These are phyloP conservation scores for Candida coleopterorum DNA, from an alignment of 805 yeast genomes.

Conservation along the genomic window DNA sequence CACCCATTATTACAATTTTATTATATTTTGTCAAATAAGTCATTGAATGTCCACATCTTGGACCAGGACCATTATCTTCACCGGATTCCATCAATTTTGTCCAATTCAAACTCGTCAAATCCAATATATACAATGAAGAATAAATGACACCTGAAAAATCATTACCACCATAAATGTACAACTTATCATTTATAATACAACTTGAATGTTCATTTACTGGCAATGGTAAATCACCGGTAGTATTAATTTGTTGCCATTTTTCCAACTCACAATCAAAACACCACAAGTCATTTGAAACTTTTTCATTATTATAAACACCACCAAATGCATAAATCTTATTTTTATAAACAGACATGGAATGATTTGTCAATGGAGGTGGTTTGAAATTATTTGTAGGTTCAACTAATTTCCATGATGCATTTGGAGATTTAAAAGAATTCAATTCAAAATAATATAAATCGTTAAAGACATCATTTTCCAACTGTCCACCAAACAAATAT, in stretches of 20 bases:
- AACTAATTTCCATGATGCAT: conserved; percentile 78
- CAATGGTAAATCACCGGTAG: conserved; percentile 72
- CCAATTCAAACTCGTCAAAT: conserved; percentile 70
- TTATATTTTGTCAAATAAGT: conserved; percentile 63
- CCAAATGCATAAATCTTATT: conserved; percentile 85
- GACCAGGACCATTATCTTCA: conserved; percentile 58
- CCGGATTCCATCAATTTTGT: conserved; percentile 52
- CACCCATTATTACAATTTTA: conserved; percentile 84
- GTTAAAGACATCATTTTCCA: conserved; percentile 75
- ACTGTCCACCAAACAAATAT: conserved; percentile 92
- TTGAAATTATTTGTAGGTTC: conserved; percentile 43
- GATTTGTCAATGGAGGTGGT: conserved; percentile 88
- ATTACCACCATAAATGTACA: conserved; percentile 90
- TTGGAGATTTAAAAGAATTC: conserved; percentile 76
- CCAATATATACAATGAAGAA: conserved; percentile 67
- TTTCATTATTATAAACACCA: conserved; percentile 69
- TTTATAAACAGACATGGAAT: conserved; percentile 77
- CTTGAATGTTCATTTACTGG: conserved; percentile 93
- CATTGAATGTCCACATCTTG: conserved; percentile 89
- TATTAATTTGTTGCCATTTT: conserved; percentile 66
- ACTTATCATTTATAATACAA: conserved; percentile 66
- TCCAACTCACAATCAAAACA: conserved; percentile 65
- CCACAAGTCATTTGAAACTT: conserved; percentile 73
- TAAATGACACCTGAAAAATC: conserved; percentile 65
- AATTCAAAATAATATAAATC: conserved; percentile 86